phyloP scores from a whole-genome alignment of 306 rosid genomes.

The Castanea crenata region DNA sequence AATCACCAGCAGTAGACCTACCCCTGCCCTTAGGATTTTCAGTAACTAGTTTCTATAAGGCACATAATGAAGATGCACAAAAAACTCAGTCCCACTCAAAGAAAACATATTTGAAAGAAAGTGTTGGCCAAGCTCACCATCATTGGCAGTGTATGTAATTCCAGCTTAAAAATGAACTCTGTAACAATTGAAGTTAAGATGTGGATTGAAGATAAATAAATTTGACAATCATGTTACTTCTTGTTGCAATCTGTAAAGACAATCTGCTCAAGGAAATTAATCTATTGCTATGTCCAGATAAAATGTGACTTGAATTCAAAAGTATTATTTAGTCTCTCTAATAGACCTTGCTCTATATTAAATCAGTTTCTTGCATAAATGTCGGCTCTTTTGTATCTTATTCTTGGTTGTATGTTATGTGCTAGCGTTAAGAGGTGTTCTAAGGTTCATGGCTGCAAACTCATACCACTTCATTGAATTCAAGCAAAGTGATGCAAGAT shows the following conservation, averaged over 20 bases:
- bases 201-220: conserved; percentile 34
- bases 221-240: neutral
- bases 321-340: neutral
- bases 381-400: neutral
- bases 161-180: conserved; percentile 89
- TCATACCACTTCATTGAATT: neutral
- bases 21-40: conserved; percentile 52
- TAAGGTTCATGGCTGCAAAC: neutral
- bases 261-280: neutral
- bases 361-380: neutral
- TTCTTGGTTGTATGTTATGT: neutral
- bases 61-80: conserved; percentile 4
- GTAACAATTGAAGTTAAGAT: conserved; percentile 55
- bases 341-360: neutral
- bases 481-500: neutral
- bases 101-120: conserved; percentile 76
- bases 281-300: neutral
- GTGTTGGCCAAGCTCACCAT: conserved; percentile 50
- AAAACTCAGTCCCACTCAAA: conserved; percentile 76
- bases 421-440: neutral
- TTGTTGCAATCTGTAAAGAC: neutral
- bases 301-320: neutral
- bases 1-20: conserved; percentile 72
- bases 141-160: conserved; percentile 62
- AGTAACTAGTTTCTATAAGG: neutral